phyloP scores from a whole-genome alignment of 352 stramenopile species.

The Globisporangium middletonii region DNA sequence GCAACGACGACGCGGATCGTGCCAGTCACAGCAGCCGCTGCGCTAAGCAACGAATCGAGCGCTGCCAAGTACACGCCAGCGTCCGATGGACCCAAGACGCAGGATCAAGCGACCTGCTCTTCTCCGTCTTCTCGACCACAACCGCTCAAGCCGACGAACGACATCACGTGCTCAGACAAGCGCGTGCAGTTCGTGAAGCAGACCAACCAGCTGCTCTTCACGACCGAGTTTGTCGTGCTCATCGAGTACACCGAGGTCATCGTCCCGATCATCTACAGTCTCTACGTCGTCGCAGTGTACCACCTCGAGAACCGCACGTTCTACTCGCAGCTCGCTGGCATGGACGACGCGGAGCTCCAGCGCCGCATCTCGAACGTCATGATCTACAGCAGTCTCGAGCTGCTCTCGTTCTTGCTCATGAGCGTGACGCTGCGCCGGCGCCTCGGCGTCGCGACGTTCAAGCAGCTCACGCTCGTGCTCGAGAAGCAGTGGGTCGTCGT shows the following conservation, averaged over 20 bases:
- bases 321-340: neutral
- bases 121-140: neutral
- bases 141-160: no score
- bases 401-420: conserved; percentile 28
- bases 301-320: conserved; percentile 1
- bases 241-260: conserved; percentile 13
- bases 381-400: conserved; percentile 25
- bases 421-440: conserved; percentile 14
- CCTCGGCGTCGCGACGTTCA: conserved; percentile 17
- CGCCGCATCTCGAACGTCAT: conserved; percentile 15
- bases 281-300: neutral
- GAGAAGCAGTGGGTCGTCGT: conserved; percentile 13
- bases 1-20: no score
- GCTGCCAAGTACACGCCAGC: no score
- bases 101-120: no score
- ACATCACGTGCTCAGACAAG: no score
- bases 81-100: no score
- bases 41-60: no score
- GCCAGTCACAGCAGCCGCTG: no score
- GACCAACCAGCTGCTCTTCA: neutral
- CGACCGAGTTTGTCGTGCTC: conserved; percentile 10
- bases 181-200: no score
- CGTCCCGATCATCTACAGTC: conserved; percentile 11
- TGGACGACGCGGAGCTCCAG: neutral
- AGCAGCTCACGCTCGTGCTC: conserved; percentile 29